Percentiles rank a stretch among this genome's conserved stretches.
Evolutionary conservation across 352 stramenopile genomes (phyloP).

Genomic region (Globisporangium camurandrum): DNA sequence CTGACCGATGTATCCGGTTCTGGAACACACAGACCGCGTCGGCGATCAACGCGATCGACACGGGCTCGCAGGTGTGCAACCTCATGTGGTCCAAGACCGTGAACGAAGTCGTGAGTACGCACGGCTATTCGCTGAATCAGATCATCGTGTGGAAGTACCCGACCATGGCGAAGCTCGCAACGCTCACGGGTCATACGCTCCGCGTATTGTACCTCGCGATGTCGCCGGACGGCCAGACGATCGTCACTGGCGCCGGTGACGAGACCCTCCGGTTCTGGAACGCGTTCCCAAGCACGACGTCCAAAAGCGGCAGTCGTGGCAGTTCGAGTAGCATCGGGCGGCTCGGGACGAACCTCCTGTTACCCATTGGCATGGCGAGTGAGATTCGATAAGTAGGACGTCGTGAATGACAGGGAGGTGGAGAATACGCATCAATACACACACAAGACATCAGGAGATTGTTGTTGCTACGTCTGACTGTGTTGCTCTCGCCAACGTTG

Average conservation of each 20-base stretch:
- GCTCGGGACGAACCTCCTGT: conserved; percentile 44
- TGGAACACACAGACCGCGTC: conserved; percentile 94
- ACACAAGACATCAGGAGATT: too few species aligned
- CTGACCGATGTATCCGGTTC: conserved; percentile 96
- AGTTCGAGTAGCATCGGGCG: too few species aligned
- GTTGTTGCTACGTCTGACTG: too few species aligned
- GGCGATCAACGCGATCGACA: conserved; percentile 91
- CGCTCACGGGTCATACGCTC: conserved; percentile 94
- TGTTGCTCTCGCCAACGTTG: too few species aligned
- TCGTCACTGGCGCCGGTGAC: conserved; percentile 96
- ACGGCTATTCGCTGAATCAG: conserved; percentile 97
- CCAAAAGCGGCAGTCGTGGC: conserved; percentile 30
- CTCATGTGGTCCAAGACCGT: conserved; percentile 96
- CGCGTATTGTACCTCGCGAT: conserved; percentile 96
- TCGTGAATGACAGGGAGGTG: too few species aligned
- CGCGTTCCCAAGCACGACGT: conserved; percentile 88
- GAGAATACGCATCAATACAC: too few species aligned
- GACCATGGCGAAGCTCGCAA: conserved; percentile 94
- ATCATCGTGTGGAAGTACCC: conserved; percentile 98
- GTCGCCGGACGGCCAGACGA: conserved; percentile 94
- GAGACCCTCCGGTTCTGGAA: conserved; percentile 98
- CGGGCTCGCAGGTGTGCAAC: conserved; percentile 96
- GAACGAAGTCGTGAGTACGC: conserved; percentile 98
- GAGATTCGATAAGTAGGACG: conserved; percentile 59
- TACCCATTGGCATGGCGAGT: conserved; percentile 42